Percentiles rank a stretch among this genome's conserved stretches.
Evolutionary conservation across 441 rosid species (phyloP).

Genomic region (Brassica hybrid): DNA sequence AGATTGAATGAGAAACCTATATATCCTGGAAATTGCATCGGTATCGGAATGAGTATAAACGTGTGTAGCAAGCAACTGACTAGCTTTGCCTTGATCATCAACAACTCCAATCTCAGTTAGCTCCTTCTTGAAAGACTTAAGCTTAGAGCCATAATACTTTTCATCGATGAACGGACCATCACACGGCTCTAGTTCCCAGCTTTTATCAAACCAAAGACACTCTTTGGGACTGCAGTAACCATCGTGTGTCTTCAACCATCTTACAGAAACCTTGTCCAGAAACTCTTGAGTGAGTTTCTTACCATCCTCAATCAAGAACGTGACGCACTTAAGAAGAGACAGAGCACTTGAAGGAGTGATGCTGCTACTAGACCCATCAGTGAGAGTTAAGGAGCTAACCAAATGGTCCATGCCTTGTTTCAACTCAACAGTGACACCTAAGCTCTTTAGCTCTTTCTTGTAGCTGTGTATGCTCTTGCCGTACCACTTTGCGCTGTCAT

Average conservation of each 20-base stretch:
- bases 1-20: slow-evolving; percentile 42
- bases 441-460: slow-evolving; percentile 50
- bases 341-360: slow-evolving; percentile 45
- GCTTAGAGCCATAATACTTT: slow-evolving; percentile 53
- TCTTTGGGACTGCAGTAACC: slow-evolving; percentile 28
- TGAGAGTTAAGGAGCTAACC: not conserved
- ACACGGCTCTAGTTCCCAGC: slow-evolving; percentile 42
- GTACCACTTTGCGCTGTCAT: slow-evolving; percentile 52
- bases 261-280: slow-evolving; percentile 38
- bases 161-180: slow-evolving; percentile 83
- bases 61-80: slow-evolving; percentile 41
- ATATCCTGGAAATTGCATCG: slow-evolving; percentile 52
- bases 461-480: slow-evolving; percentile 51
- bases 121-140: slow-evolving; percentile 46
- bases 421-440: slow-evolving; percentile 53
- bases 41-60: slow-evolving; percentile 49
- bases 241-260: slow-evolving; percentile 63
- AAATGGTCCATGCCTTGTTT: slow-evolving; percentile 49
- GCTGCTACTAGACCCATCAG: not conserved
- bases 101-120: not conserved
- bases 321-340: slow-evolving; percentile 58
- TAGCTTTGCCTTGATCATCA: not conserved
- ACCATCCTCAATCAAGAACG: slow-evolving; percentile 36
- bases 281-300: slow-evolving; percentile 42
- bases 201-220: not conserved